Conservation (phyloP, 1,284 basidiomycete genomes). For the Inonotus obliquus region DNA sequence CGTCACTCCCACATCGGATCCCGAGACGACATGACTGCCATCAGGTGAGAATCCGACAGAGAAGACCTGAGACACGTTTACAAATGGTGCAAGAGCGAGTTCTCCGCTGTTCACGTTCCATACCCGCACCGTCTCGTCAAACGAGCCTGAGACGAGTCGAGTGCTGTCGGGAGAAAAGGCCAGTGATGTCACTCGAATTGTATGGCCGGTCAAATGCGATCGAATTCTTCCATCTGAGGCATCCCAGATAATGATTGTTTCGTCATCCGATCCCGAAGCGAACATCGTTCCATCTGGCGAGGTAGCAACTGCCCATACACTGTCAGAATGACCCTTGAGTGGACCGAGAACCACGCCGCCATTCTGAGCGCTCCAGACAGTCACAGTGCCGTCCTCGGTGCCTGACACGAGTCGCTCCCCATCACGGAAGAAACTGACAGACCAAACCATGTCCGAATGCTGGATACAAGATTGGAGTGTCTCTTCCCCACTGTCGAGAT, state of each 20-base stretch:
- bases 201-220: conserved; percentile 9
- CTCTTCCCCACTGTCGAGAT: background rate
- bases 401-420: background rate
- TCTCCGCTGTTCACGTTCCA: background rate
- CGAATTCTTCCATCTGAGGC: background rate
- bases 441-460: background rate
- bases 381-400: background rate
- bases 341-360: background rate
- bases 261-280: background rate
- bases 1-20: background rate
- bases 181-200: conserved; percentile 16
- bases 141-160: background rate
- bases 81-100: background rate
- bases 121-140: background rate
- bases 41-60: conserved; percentile 19
- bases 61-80: background rate
- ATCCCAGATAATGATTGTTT: background rate
- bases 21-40: conserved; percentile 4
- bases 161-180: conserved; percentile 13
- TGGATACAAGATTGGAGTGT: background rate
- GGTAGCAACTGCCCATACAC: background rate
- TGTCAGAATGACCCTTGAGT: background rate
- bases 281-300: background rate
- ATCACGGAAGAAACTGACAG: background rate
- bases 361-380: background rate